phyloP scores from a whole-genome alignment of 306 rosid species.

The Gastrolobium bilobum region DNA sequence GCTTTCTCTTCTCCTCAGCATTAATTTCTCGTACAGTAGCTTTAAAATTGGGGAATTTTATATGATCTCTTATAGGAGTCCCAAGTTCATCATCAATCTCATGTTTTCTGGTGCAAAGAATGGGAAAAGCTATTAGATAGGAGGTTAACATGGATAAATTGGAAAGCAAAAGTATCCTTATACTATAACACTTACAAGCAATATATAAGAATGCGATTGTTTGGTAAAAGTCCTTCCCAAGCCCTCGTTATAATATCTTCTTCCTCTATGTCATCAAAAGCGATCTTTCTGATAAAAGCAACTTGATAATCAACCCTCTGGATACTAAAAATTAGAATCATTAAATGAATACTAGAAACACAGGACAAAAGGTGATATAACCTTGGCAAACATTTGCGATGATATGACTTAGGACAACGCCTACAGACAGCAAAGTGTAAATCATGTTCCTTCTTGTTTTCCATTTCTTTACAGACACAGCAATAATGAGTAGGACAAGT shows the following conservation, averaged over 20 bases:
- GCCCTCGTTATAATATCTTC: constrained; percentile 68
- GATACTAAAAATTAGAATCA: constrained; percentile 12
- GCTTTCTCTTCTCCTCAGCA: constrained; percentile 51
- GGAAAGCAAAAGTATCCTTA: constrained; percentile 31
- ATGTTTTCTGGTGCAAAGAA: constrained; percentile 70
- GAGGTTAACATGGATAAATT: constrained; percentile 42
- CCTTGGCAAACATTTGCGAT: constrained; percentile 95
- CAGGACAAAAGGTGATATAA: constrained; percentile 43
- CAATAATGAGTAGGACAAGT: constrained; percentile 89
- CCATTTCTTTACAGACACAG: constrained; percentile 78
- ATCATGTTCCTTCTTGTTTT: constrained; percentile 66
- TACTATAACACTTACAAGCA: constrained; percentile 76
- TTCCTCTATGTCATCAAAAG: constrained; percentile 61
- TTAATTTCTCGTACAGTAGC: constrained; percentile 47
- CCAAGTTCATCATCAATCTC: constrained; percentile 71
- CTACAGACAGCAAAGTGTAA: constrained; percentile 90
- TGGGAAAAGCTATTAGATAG: constrained; percentile 33
- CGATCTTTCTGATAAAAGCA: constrained; percentile 69
- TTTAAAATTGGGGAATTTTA: constrained; percentile 69
- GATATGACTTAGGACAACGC: constrained; percentile 95
- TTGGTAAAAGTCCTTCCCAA: constrained; percentile 80
- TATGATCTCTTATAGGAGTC: constrained; percentile 85
- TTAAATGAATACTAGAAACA: constrained; percentile 1
- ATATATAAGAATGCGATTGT: constrained; percentile 82
- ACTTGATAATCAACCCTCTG: constrained; percentile 51